These are phyloP conservation scores for Sugiyamaella japonica DNA, from an alignment of 1,139 yeast genomes.

Conservation along the genomic window DNA sequence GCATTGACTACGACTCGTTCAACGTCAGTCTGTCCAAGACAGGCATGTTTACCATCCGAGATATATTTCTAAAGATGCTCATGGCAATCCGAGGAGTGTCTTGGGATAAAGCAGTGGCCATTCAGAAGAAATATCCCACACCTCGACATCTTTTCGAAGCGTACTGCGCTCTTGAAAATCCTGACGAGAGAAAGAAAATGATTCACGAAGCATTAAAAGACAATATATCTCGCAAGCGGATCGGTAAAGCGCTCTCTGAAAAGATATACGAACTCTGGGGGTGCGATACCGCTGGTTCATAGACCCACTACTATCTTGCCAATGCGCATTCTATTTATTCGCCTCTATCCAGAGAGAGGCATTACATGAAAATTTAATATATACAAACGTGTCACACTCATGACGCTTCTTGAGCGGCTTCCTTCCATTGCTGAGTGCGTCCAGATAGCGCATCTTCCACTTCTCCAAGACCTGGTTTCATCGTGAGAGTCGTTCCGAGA, in stretches of 20 bases:
- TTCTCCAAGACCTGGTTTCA: conserved; percentile 52
- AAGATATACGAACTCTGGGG: conserved; percentile 68
- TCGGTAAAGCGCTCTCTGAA: conserved; percentile 60
- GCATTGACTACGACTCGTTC: conserved; percentile 65
- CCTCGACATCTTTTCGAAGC: conserved; percentile 54
- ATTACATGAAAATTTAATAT: conserved; percentile 5
- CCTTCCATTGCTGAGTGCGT: conserved; percentile 21
- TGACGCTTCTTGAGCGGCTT: background rate
- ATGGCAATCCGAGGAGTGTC: conserved; percentile 81
- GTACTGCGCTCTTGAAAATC: conserved; percentile 40
- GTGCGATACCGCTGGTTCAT: background rate
- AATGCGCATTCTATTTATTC: background rate
- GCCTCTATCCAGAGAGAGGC: background rate
- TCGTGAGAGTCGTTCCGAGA: conserved; percentile 39
- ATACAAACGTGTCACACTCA: background rate
- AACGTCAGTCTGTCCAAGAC: conserved; percentile 72
- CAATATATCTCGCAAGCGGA: conserved; percentile 61
- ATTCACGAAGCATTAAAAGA: conserved; percentile 49
- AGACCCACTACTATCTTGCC: too few relatives aligned
- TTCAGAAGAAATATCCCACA: conserved; percentile 67
- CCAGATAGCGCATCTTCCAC: conserved; percentile 44
- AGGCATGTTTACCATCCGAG: conserved; percentile 68
- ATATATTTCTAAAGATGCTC: conserved; percentile 71
- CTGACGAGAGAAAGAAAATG: conserved; percentile 45
- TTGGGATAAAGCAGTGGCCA: conserved; percentile 75